A percentile compares a stretch with the other conserved stretches of the same genome.
These are phyloP conservation scores for Colletotrichum cordylinicola DNA, from an alignment of 2,329 filamentous ascomycete species.

Conservation along the genomic window DNA sequence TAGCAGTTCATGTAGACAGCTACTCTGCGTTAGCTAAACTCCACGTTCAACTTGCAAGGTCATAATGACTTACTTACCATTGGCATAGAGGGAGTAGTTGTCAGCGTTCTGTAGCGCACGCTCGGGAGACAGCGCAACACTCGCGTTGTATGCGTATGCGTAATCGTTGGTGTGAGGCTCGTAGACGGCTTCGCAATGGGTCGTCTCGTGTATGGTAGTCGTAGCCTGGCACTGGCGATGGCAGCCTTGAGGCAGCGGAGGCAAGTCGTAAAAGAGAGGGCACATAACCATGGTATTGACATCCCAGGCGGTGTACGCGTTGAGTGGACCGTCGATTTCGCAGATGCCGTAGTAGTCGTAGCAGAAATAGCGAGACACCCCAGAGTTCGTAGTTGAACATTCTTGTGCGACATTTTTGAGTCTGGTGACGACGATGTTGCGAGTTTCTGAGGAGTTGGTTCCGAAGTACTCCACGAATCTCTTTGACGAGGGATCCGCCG, in stretches of 20 bases:
- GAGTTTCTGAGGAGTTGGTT: slow-evolving; percentile 23
- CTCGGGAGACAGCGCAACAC: slow-evolving; percentile 16
- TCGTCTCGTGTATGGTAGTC: slow-evolving; percentile 28
- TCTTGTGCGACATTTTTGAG: slow-evolving; percentile 24
- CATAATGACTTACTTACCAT: not conserved
- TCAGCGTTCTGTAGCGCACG: slow-evolving; percentile 25
- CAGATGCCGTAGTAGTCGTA: slow-evolving; percentile 25
- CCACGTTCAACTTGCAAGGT: not conserved
- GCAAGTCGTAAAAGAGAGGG: slow-evolving; percentile 26
- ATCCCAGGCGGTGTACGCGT: slow-evolving; percentile 25
- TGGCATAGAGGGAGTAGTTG: slow-evolving; percentile 25
- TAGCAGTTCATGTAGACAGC: not conserved
- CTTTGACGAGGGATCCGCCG: slow-evolving; percentile 19
- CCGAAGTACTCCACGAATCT: slow-evolving; percentile 29
- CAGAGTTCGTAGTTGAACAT: slow-evolving; percentile 23
- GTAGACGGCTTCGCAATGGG: slow-evolving; percentile 26
- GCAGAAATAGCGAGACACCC: slow-evolving; percentile 21
- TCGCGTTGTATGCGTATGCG: slow-evolving; percentile 25
- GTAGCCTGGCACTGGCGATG: slow-evolving; percentile 27
- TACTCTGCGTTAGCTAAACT: not conserved
- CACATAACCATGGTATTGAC: slow-evolving; percentile 25
- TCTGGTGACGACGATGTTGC: slow-evolving; percentile 21
- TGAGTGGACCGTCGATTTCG: slow-evolving; percentile 23
- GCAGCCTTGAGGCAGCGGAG: slow-evolving; percentile 22
- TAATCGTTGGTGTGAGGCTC: slow-evolving; percentile 25